Conservation (phyloP, 1,139 yeast genomes). For the Candida gigantensis region DNA sequence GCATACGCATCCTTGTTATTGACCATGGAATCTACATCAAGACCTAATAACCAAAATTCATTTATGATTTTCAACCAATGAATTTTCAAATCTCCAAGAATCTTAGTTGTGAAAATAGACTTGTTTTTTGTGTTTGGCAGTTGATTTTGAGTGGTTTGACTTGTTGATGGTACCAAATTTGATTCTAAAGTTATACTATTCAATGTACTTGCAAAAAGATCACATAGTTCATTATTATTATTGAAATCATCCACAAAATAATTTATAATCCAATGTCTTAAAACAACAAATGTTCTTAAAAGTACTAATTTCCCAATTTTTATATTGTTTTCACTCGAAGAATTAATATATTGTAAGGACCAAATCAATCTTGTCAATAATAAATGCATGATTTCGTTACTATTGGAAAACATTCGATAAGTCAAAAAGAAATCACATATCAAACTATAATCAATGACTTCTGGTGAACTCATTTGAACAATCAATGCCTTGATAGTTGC, state of each 20-base stretch:
- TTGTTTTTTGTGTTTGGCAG: no score
- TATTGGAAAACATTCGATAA: constrained; percentile 67
- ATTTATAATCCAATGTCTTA: constrained; percentile 87
- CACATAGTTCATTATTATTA: constrained; percentile 46
- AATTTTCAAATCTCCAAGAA: constrained; percentile 42
- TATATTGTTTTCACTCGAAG: constrained; percentile 30
- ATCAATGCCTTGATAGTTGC: constrained; percentile 57
- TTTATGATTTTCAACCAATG: constrained; percentile 41
- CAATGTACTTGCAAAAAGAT: constrained; percentile 46
- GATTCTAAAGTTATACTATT: constrained; percentile 46
- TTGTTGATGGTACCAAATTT: constrained; percentile 26
- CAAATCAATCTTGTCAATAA: constrained; percentile 69
- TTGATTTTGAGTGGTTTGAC: no score
- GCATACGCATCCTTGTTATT: constrained; percentile 20
- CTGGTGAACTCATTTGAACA: constrained; percentile 77
- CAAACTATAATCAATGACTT: constrained; percentile 72
- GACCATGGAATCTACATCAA: constrained; percentile 25
- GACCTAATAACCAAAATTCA: constrained; percentile 35
- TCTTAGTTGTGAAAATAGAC: constrained; percentile 41
- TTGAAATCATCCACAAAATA: constrained; percentile 72
- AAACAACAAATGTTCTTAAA: constrained; percentile 82
- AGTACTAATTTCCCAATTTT: constrained; percentile 67
- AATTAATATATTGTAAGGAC: constrained; percentile 58
- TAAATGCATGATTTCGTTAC: constrained; percentile 58
- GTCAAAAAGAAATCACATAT: constrained; percentile 85